These are phyloP conservation scores for Citrus medica DNA, from an alignment of 345 rosid genomes.

Conservation along the genomic window DNA sequence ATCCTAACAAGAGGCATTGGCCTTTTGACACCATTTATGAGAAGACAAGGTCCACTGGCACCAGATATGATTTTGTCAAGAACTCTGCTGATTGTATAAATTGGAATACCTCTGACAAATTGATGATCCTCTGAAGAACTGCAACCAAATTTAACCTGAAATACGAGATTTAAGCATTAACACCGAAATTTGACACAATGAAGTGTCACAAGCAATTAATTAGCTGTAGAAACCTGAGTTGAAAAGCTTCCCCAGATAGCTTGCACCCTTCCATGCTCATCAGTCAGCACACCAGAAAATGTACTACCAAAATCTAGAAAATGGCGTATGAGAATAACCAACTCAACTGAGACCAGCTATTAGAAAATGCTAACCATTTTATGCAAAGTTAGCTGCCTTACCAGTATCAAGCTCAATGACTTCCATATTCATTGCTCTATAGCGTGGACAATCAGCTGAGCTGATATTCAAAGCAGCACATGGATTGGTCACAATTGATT, in stretches of 20 bases:
- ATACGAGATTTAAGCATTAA: slow-evolving; percentile 22
- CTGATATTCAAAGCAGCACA: slow-evolving; percentile 83
- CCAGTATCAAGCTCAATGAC: slow-evolving; percentile 96
- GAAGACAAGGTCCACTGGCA: slow-evolving; percentile 66
- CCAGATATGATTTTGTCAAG: slow-evolving; percentile 71
- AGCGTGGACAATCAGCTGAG: slow-evolving; percentile 89
- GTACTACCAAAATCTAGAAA: slow-evolving; percentile 90
- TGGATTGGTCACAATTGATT: slow-evolving; percentile 85
- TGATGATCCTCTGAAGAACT: slow-evolving; percentile 88
- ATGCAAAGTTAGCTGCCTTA: slow-evolving; percentile 23
- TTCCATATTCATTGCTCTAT: slow-evolving; percentile 96
- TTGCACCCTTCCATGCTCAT: slow-evolving; percentile 83
- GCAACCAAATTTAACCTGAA: slow-evolving; percentile 69
- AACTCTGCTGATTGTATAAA: slow-evolving; percentile 65
- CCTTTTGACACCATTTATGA: slow-evolving; percentile 78
- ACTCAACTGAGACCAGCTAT: background rate
- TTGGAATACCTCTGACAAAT: slow-evolving; percentile 85
- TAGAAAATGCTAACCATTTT: background rate
- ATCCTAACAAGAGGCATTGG: slow-evolving; percentile 88
- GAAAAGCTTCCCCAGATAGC: slow-evolving; percentile 99
- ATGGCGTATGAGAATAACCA: background rate
- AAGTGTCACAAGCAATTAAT: slow-evolving; percentile 5
- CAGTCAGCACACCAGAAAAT: slow-evolving; percentile 89
- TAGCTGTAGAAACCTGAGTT: slow-evolving; percentile 60
- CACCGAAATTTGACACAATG: slow-evolving; percentile 4